These are phyloP conservation scores for Reutealis trisperma DNA, from an alignment of 345 rosid genomes.

Conservation along the genomic window DNA sequence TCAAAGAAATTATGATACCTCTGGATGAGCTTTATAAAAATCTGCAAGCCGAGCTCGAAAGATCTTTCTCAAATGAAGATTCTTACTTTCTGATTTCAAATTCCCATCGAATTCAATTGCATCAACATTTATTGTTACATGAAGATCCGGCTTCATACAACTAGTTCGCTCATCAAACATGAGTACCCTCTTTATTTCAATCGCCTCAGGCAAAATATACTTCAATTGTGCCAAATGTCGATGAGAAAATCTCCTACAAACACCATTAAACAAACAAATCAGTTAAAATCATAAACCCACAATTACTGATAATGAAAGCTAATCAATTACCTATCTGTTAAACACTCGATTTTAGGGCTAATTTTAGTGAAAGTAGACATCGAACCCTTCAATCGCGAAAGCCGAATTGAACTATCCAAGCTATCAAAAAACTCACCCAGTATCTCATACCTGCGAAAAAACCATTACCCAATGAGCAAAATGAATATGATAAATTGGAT, in stretches of 20 bases:
- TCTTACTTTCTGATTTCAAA: conserved; percentile 42
- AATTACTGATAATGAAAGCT: background rate
- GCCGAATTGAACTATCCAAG: conserved; percentile 56
- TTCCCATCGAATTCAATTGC: conserved; percentile 41
- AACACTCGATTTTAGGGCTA: conserved; percentile 51
- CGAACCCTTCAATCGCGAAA: conserved; percentile 56
- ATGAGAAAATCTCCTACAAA: conserved; percentile 70
- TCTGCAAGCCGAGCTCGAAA: conserved; percentile 60
- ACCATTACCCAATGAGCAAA: background rate
- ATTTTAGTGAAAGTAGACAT: conserved; percentile 56
- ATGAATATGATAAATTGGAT: background rate
- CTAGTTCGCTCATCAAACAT: conserved; percentile 61
- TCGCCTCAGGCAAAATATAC: conserved; percentile 74
- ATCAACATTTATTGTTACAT: conserved; percentile 52
- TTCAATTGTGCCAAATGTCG: conserved; percentile 72
- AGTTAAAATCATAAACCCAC: background rate
- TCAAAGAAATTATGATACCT: conserved; percentile 40
- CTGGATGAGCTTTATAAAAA: conserved; percentile 59
- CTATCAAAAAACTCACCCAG: conserved; percentile 65
- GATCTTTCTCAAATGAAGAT: conserved; percentile 52
- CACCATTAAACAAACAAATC: background rate
- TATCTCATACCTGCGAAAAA: conserved; percentile 51
- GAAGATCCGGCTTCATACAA: conserved; percentile 85
- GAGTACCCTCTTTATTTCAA: conserved; percentile 62
- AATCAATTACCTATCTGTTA: conserved; percentile 63